Conservation (phyloP, 257 asterid species). For the Agastache rugosa region DNA sequence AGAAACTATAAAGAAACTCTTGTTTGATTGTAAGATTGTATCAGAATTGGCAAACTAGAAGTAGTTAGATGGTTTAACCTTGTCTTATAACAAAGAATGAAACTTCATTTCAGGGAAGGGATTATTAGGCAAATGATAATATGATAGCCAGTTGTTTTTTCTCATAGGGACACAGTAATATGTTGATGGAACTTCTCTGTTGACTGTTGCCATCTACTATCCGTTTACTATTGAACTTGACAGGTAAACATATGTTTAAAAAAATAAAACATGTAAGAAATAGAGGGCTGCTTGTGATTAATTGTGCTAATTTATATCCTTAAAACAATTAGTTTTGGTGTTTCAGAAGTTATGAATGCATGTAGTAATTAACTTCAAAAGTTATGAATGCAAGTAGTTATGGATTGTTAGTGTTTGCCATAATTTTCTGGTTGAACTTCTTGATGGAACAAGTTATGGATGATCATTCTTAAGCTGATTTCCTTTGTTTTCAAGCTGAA, state of each 20-base stretch:
- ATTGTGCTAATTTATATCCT: conserved; percentile 20
- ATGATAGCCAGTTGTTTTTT: conserved; percentile 18
- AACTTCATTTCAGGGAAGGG: neutral
- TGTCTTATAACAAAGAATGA: neutral
- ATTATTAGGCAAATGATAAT: conserved; percentile 22
- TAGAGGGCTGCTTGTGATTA: conserved; percentile 19
- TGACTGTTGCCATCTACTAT: conserved; percentile 22
- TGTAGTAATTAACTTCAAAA: conserved; percentile 18
- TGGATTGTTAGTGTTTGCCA: no score
- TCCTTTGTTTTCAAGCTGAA: conserved; percentile 30
- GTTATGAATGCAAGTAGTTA: neutral
- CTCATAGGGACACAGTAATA: neutral
- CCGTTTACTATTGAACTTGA: conserved; percentile 22
- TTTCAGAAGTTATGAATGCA: conserved; percentile 26
- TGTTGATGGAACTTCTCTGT: conserved; percentile 1
- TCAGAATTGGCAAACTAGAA: neutral
- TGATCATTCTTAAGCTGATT: conserved; percentile 31
- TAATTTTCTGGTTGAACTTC: conserved; percentile 8
- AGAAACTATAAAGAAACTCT: neutral
- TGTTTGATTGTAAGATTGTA: conserved; percentile 13
- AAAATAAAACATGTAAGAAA: neutral
- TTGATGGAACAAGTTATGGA: conserved; percentile 22
- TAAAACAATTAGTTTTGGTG: conserved; percentile 3
- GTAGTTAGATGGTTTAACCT: conserved; percentile 5
- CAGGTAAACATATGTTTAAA: conserved; percentile 14